A percentile compares a stretch with the other conserved stretches of the same genome.
Evolutionary conservation across 768 basidiomycete species (phyloP).

Genomic region (Cubamyces sp.): DNA sequence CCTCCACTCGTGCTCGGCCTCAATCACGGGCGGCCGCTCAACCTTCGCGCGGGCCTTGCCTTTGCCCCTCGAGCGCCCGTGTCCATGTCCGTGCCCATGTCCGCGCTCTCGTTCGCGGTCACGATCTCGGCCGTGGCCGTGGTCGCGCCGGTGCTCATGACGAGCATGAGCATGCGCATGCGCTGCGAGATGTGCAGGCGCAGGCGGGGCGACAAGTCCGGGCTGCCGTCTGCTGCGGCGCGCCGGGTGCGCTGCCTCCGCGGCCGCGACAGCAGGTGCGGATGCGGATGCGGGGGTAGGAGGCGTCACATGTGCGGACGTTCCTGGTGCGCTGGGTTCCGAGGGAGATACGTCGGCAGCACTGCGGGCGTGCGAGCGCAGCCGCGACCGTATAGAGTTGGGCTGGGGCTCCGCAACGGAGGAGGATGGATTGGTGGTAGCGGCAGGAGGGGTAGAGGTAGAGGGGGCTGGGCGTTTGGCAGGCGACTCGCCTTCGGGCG

Average conservation of each 20-base stretch:
- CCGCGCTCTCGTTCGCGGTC: neutral
- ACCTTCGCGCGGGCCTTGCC: constrained; percentile 33
- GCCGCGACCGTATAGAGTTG: constrained; percentile 58
- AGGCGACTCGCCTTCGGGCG: constrained; percentile 5
- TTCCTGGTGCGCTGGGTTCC: neutral
- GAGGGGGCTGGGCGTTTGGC: constrained; percentile 15
- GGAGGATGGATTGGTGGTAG: neutral
- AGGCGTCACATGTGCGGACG: constrained; percentile 19
- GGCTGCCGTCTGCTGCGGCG: constrained; percentile 1
- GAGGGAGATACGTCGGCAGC: constrained; percentile 18
- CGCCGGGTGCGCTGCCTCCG: neutral
- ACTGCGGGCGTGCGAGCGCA: constrained; percentile 50
- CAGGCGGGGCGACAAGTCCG: neutral
- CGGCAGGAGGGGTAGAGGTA: neutral
- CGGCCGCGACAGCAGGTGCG: neutral
- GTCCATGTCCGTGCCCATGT: neutral
- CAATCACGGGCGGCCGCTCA: constrained; percentile 36
- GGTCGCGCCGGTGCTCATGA: too few species aligned
- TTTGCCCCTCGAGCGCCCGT: constrained; percentile 33
- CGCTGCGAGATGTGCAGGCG: too few species aligned
- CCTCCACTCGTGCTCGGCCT: constrained; percentile 59
- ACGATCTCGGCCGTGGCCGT: too few species aligned
- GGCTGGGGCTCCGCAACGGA: constrained; percentile 21
- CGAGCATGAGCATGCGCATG: too few species aligned
- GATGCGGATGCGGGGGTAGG: constrained; percentile 13